These are phyloP conservation scores for Cochlearia excelsa DNA, from an alignment of 345 rosid genomes.

Conservation along the genomic window DNA sequence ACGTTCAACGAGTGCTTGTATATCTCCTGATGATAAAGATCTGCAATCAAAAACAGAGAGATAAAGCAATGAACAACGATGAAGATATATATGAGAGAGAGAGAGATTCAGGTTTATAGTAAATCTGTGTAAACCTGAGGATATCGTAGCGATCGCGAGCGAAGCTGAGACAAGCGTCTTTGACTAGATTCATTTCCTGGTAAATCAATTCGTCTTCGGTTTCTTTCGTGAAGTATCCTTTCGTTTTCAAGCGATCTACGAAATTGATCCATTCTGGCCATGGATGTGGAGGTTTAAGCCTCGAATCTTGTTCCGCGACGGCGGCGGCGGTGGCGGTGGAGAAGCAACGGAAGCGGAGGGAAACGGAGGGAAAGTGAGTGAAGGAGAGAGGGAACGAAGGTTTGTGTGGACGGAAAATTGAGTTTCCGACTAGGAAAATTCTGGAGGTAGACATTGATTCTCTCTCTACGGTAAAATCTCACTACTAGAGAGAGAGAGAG, in stretches of 20 bases:
- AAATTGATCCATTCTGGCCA: conserved; percentile 91
- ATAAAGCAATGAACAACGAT: not conserved
- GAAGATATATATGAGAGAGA: not conserved
- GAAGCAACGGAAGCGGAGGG: conserved; percentile 35
- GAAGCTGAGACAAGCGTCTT: conserved; percentile 78
- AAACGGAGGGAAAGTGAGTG: conserved; percentile 22
- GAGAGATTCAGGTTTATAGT: too few relatives aligned
- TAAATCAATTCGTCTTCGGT: conserved; percentile 35
- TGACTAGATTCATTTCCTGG: conserved; percentile 54
- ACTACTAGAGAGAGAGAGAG: not conserved
- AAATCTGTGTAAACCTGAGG: conserved; percentile 44
- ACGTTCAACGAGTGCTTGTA: conserved; percentile 60
- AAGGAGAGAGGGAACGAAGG: conserved; percentile 29
- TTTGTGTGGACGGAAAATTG: conserved; percentile 40
- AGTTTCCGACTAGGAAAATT: conserved; percentile 41
- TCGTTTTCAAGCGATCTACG: conserved; percentile 63
- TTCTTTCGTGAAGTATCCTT: conserved; percentile 53
- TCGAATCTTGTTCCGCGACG: conserved; percentile 1
- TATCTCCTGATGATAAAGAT: conserved; percentile 52
- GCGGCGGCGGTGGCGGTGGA: conserved; percentile 36
- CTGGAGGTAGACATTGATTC: conserved; percentile 47
- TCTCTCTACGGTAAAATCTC: conserved; percentile 13
- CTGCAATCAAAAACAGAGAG: conserved; percentile 39
- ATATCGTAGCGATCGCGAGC: conserved; percentile 87
- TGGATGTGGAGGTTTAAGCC: conserved; percentile 45